Evolutionary conservation across 768 basidiomycete species (phyloP).

Genomic region (Russula sp.): DNA sequence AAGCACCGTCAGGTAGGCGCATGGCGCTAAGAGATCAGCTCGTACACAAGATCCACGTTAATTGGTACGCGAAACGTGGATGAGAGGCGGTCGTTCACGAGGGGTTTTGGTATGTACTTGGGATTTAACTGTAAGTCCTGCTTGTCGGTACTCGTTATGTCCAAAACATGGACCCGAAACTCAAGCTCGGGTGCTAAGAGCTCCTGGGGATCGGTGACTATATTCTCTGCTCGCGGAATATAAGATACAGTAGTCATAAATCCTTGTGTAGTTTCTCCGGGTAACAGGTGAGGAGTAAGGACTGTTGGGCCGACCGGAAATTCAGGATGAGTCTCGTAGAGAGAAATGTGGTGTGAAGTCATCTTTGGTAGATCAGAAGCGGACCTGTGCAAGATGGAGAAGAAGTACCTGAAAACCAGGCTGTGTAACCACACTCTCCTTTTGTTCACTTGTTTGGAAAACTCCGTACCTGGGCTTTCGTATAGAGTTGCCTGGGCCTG

Average conservation of each 20-base stretch:
- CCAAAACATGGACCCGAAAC: background rate
- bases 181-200: background rate
- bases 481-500: constrained; percentile 12
- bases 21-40: constrained; percentile 35
- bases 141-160: constrained; percentile 2
- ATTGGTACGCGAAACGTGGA: constrained; percentile 4
- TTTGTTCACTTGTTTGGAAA: constrained; percentile 37
- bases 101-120: constrained; percentile 6
- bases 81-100: background rate
- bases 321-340: background rate
- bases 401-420: constrained; percentile 28
- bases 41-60: constrained; percentile 1
- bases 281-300: constrained; percentile 2
- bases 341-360: background rate
- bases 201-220: background rate
- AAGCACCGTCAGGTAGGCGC: background rate
- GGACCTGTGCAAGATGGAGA: no score
- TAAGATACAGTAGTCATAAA: constrained; percentile 3
- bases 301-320: background rate
- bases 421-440: constrained; percentile 41
- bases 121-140: background rate
- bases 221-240: background rate
- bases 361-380: background rate
- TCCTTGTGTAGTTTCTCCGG: constrained; percentile 24
- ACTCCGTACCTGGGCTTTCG: constrained; percentile 19